Evolutionary conservation across 1,139 yeast species (phyloP).

Genomic region (Geotrichum aggregatum): DNA sequence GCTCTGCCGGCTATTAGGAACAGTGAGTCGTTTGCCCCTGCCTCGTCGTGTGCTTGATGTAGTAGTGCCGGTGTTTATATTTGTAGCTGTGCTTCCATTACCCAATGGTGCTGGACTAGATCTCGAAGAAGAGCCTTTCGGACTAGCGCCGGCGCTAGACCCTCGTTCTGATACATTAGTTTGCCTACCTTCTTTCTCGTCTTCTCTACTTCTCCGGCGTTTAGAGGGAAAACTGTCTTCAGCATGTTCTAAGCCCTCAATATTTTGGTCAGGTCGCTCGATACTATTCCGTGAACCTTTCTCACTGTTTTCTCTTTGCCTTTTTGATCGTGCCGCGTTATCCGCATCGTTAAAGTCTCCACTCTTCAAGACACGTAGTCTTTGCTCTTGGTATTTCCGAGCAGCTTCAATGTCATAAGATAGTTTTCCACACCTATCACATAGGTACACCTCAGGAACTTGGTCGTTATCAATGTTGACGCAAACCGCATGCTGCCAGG

Average conservation of each 20-base stretch:
- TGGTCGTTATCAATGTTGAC: constrained; percentile 70
- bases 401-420: constrained; percentile 53
- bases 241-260: not conserved
- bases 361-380: constrained; percentile 22
- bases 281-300: not conserved
- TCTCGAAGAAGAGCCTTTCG: constrained; percentile 8
- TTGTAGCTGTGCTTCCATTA: not conserved
- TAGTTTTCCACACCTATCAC: constrained; percentile 72
- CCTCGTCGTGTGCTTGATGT: constrained; percentile 10
- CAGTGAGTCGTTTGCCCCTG: constrained; percentile 14
- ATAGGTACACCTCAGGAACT: constrained; percentile 78
- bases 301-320: not conserved
- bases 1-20: constrained; percentile 1
- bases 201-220: constrained; percentile 15
- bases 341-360: not conserved
- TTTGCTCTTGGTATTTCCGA: constrained; percentile 33
- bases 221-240: constrained; percentile 9
- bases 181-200: constrained; percentile 16
- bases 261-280: not conserved
- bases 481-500: constrained; percentile 94
- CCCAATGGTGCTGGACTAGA: constrained; percentile 7
- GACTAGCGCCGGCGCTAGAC: constrained; percentile 13
- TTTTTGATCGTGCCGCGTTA: not conserved
- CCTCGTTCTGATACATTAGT: constrained; percentile 4
- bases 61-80: not conserved